phyloP scores from a whole-genome alignment of 1,284 basidiomycete genomes.

The Taiwanofungus camphoratus region DNA sequence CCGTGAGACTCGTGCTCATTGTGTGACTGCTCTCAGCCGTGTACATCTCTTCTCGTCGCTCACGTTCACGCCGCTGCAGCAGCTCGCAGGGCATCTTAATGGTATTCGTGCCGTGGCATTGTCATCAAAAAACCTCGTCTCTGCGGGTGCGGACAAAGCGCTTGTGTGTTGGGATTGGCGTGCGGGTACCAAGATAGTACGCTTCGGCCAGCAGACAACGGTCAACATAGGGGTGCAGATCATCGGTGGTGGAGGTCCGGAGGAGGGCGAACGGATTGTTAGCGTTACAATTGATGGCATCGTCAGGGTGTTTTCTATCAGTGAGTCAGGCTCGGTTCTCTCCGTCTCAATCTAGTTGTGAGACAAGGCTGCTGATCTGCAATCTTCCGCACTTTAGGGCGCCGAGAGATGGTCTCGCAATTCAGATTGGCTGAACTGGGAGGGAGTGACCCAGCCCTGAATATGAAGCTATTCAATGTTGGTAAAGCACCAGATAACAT shows the following conservation, averaged over 20 bases:
- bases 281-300: slow-evolving; percentile 90
- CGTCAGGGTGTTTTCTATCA: slow-evolving; percentile 85
- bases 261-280: slow-evolving; percentile 75
- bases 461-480: slow-evolving; percentile 64
- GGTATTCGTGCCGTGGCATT: slow-evolving; percentile 85
- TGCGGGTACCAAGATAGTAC: slow-evolving; percentile 78
- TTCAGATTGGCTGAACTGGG: slow-evolving; percentile 82
- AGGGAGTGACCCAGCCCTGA: slow-evolving; percentile 57
- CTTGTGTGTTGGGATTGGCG: slow-evolving; percentile 92
- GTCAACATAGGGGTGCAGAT: slow-evolving; percentile 88
- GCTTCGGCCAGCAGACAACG: slow-evolving; percentile 91
- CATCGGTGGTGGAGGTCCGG: slow-evolving; percentile 43
- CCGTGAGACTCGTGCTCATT: not conserved
- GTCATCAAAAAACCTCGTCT: slow-evolving; percentile 79
- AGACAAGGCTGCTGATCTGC: slow-evolving; percentile 6
- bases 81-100: slow-evolving; percentile 78
- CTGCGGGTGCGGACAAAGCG: slow-evolving; percentile 83
- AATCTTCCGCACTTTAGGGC: slow-evolving; percentile 38
- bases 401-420: slow-evolving; percentile 86
- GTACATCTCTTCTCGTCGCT: slow-evolving; percentile 14
- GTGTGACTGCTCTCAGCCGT: not conserved
- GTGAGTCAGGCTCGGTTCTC: slow-evolving; percentile 38
- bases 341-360: not conserved
- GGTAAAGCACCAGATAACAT: slow-evolving; percentile 77
- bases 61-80: slow-evolving; percentile 76